Base-by-base conservation (phyloP, 176 grass and related monocot genomes). In the Dactylis glomerata region DNA sequence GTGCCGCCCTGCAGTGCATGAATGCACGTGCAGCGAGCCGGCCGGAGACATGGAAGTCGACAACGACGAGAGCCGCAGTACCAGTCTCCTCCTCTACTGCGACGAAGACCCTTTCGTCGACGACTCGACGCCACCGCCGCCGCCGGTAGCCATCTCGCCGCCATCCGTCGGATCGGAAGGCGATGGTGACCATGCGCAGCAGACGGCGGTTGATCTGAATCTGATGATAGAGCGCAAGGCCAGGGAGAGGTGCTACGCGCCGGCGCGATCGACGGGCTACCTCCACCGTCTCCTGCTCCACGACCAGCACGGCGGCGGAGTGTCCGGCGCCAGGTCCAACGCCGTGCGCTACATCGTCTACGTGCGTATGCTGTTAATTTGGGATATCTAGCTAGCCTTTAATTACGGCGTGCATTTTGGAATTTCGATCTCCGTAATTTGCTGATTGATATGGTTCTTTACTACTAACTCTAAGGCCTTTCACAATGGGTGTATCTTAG, bases 291-390 rank as follows among this genome's bases (percentile, higher is more conserved):
- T 96, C 20, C 38, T 62, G 0, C 34, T 36, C 34, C 20, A 70
- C 37, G 68, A 16, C 68, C 27, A 6, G 47, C 79, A 36, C 3
- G 0, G 3, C 19, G 65, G 71, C 14, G 65, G 75, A 30, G 75
- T 90, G 23, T 78, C 87, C 3, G 5, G 6, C 23, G 92, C 90
- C 23, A 88, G 94, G 66, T 68, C 70, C 42, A 92, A 68, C 27
- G 92, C 77, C 63, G 66, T 92, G 0, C 79, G 74, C 34, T 95
- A 95, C 84, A 90, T 98, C 83, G 44, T 92, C 80, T 58, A 82
- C 54, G 96, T 98, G 92, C 27, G 93, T 20, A 40, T 40, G 8
- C 38, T 8, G 11, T 73, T 73, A 16, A 17, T 28, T 30, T 30
- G 42, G 70, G 41, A 70, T 24, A 64, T 64, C 33, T 19, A 27